These are phyloP conservation scores for Trametes versicolor DNA, from an alignment of 1,284 basidiomycete genomes.

Conservation along the genomic window DNA sequence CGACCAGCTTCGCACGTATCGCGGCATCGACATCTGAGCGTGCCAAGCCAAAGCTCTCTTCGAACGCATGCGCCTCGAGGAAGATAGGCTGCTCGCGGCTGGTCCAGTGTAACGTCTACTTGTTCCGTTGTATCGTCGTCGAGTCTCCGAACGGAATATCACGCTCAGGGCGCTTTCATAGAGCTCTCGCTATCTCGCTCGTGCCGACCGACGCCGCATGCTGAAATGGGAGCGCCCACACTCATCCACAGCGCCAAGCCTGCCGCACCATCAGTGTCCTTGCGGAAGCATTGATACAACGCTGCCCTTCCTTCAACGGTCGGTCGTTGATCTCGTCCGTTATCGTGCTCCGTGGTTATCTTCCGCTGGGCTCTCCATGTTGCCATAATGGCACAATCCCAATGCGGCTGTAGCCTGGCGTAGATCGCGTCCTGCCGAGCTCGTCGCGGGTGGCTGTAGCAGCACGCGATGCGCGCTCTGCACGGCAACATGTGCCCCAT, in stretches of 20 bases:
- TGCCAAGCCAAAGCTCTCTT: background rate
- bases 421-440: background rate
- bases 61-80: background rate
- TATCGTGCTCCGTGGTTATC: background rate
- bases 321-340: background rate
- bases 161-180: no score
- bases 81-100: background rate
- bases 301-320: background rate
- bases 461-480: background rate
- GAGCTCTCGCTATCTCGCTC: background rate
- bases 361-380: background rate
- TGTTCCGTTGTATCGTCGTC: background rate
- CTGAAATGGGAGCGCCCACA: background rate
- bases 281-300: background rate
- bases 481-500: background rate
- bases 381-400: background rate
- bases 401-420: no score
- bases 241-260: background rate
- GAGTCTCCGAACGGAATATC: background rate
- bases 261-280: background rate
- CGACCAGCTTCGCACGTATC: conserved; percentile 57
- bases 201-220: background rate
- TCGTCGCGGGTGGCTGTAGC: background rate
- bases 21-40: conserved; percentile 47
- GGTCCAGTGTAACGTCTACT: background rate